A percentile compares a stretch with the other conserved stretches of the same genome.
Evolutionary conservation across 352 stramenopile species (phyloP).

Genomic region (Pilasporangium apinafurcum): DNA sequence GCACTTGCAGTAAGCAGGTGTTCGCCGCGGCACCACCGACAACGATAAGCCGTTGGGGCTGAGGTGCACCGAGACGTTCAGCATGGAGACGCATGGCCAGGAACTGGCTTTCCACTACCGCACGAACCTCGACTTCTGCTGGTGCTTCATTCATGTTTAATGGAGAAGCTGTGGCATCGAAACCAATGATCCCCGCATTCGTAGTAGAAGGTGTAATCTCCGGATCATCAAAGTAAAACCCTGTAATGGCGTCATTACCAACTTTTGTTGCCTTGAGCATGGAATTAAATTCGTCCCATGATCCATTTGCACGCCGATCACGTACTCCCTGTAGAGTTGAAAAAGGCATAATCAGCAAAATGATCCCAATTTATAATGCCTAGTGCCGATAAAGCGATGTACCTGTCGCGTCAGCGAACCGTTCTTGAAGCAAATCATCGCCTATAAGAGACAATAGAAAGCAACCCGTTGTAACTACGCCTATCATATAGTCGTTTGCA

Average conservation of each 20-base stretch:
- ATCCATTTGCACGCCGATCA: conserved; percentile 25
- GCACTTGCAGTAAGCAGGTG: conserved; percentile 42
- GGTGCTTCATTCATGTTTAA: conserved; percentile 9
- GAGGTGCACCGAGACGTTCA: conserved; percentile 41
- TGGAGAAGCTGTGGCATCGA: conserved; percentile 16
- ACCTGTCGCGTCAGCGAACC: conserved; percentile 65
- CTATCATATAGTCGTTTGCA: no score
- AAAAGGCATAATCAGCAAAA: no score
- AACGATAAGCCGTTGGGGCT: conserved; percentile 47
- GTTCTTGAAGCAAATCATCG: conserved; percentile 88
- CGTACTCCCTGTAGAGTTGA: conserved; percentile 34
- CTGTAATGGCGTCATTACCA: conserved; percentile 38
- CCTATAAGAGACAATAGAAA: conserved; percentile 22
- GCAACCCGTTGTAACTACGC: no score
- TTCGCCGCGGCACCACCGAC: conserved; percentile 58
- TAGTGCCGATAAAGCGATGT: no score
- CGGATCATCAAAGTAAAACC: conserved; percentile 56
- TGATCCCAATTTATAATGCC: no score
- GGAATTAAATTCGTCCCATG: conserved; percentile 52
- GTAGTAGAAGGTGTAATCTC: conserved; percentile 60
- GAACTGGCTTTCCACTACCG: conserved; percentile 63
- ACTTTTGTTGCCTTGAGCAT: conserved; percentile 26
- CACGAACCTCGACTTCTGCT: conserved; percentile 35
- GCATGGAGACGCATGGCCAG: conserved; percentile 49
- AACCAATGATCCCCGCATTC: conserved; percentile 37